phyloP scores from a whole-genome alignment of 768 basidiomycete genomes.

The Boletellus ananiceps region DNA sequence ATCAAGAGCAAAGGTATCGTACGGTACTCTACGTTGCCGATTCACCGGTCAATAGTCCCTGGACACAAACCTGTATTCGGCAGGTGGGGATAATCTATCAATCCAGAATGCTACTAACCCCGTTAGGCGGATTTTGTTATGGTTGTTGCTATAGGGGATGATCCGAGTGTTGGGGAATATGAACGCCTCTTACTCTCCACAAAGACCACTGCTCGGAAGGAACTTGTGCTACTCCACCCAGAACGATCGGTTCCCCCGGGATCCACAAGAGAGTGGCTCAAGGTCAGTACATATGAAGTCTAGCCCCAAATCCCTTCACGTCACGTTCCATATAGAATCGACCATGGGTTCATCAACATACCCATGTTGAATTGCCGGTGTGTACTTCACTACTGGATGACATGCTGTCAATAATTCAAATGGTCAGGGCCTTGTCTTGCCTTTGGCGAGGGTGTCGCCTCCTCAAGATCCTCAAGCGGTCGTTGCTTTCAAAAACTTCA shows the following conservation, averaged over 20 bases:
- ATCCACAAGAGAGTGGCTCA: constrained; percentile 93
- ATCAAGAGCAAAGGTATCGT: constrained; percentile 89
- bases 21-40: constrained; percentile 96
- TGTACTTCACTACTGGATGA: constrained; percentile 17
- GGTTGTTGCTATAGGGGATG: constrained; percentile 92
- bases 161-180: constrained; percentile 87
- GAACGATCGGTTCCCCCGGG: constrained; percentile 86
- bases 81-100: constrained; percentile 50
- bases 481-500: constrained; percentile 84
- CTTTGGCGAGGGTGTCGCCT: constrained; percentile 54
- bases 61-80: constrained; percentile 97
- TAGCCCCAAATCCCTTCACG: constrained; percentile 6
- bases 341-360: constrained; percentile 94
- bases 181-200: constrained; percentile 89
- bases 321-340: constrained; percentile 55
- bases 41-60: constrained; percentile 89
- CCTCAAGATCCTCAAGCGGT: constrained; percentile 86
- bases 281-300: constrained; percentile 43
- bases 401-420: constrained; percentile 3
- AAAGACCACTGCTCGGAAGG: constrained; percentile 98
- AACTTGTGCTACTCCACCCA: constrained; percentile 89
- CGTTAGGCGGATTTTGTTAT: constrained; percentile 85
- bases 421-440: constrained; percentile 64
- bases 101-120: constrained; percentile 6
- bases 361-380: constrained; percentile 89